Evolutionary conservation across 257 asterid genomes (phyloP).

Genomic region (Solanum paucissectum): DNA sequence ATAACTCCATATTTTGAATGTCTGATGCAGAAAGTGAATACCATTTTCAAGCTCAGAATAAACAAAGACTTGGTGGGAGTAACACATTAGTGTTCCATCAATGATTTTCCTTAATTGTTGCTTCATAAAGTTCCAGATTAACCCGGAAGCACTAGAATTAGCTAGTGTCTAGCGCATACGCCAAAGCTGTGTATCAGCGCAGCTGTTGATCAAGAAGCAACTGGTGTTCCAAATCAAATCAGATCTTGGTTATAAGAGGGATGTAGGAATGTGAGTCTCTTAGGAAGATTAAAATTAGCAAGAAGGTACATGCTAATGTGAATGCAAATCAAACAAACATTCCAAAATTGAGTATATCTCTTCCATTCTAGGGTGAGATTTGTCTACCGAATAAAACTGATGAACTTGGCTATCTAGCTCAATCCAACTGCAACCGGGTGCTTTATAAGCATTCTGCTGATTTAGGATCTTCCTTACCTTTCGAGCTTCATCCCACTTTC

Average conservation of each 20-base stretch:
- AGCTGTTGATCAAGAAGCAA: neutral
- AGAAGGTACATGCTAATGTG: neutral
- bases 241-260: neutral
- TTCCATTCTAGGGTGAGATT: constrained; percentile 46
- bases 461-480: constrained; percentile 28
- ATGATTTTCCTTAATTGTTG: neutral
- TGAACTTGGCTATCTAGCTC: constrained; percentile 51
- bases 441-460: constrained; percentile 34
- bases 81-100: neutral
- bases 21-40: neutral
- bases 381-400: constrained; percentile 47
- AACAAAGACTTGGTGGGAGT: neutral
- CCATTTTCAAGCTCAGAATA: neutral
- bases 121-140: neutral
- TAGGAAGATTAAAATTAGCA: neutral
- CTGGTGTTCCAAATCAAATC: neutral
- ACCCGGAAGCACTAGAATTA: neutral
- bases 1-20: neutral
- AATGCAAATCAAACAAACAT: constrained; percentile 17
- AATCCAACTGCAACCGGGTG: constrained; percentile 82
- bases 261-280: neutral
- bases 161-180: neutral
- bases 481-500: constrained; percentile 58
- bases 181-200: neutral
- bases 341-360: constrained; percentile 50